Conservation (phyloP, 495 filamentous ascomycete species). For the Lasiosphaeria miniovina region DNA sequence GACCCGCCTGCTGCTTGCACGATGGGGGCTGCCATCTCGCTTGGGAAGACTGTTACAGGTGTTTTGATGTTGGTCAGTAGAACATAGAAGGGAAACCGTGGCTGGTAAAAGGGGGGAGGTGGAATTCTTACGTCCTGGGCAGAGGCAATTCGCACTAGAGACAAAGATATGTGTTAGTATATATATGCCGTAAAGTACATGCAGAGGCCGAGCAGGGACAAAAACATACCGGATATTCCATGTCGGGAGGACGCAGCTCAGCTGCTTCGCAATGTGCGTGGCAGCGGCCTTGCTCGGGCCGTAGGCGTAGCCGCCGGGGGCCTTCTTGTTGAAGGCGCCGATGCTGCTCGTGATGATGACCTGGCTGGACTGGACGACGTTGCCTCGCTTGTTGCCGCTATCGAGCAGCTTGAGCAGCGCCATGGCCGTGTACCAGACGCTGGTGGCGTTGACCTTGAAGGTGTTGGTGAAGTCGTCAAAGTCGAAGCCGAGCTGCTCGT, state of each 20-base stretch:
- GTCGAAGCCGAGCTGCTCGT: constrained; percentile 47
- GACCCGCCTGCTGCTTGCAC: constrained; percentile 42
- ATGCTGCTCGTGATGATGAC: constrained; percentile 64
- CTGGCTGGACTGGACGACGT: constrained; percentile 55
- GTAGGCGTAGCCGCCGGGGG: constrained; percentile 58
- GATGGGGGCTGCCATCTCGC: constrained; percentile 58
- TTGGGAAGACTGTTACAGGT: constrained; percentile 52
- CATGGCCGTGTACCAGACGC: constrained; percentile 60
- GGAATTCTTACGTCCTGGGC: constrained; percentile 57
- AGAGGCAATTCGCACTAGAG: constrained; percentile 57
- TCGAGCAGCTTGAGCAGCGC: constrained; percentile 63
- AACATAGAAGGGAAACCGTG: neutral
- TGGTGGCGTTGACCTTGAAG: constrained; percentile 58
- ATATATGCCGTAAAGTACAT: neutral
- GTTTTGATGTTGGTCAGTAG: neutral
- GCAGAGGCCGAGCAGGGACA: neutral
- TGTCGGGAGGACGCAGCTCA: constrained; percentile 50
- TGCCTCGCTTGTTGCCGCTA: constrained; percentile 55
- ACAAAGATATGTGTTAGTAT: neutral
- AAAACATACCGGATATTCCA: constrained; percentile 54
- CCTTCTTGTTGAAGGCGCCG: constrained; percentile 54
- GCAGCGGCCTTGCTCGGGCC: constrained; percentile 61
- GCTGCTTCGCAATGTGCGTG: constrained; percentile 62
- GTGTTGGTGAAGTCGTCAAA: constrained; percentile 58
- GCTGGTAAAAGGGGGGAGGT: constrained; percentile 3